These are phyloP conservation scores for Aristolochia californica DNA, from an alignment of 164 flowering plant genomes.

Conservation along the genomic window DNA sequence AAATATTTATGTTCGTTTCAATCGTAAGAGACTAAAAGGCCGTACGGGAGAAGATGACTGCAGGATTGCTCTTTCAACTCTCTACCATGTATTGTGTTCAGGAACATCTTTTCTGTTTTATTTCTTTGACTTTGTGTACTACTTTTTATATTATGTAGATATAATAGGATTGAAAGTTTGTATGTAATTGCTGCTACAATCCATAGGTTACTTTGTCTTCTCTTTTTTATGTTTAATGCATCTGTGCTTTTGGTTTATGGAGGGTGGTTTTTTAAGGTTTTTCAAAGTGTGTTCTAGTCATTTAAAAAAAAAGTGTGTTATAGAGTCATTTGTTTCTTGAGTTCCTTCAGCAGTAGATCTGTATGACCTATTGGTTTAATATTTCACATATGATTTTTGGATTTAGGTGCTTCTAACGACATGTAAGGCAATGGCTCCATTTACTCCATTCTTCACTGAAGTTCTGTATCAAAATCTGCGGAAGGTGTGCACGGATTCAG, in stretches of 20 bases:
- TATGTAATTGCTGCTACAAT: too few relatives aligned
- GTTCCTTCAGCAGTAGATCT: too few relatives aligned
- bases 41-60: conserved; percentile 89
- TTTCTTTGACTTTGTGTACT: neutral
- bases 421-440: conserved; percentile 96
- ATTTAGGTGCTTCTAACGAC: conserved; percentile 76
- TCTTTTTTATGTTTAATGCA: too few relatives aligned
- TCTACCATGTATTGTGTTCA: conserved; percentile 54
- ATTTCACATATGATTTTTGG: neutral
- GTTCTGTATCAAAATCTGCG: conserved; percentile 82
- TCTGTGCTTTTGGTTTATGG: too few relatives aligned
- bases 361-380: neutral
- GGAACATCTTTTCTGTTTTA: neutral
- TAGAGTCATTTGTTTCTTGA: too few relatives aligned
- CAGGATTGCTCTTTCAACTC: conserved; percentile 71
- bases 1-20: conserved; percentile 88
- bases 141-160: too few relatives aligned
- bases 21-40: conserved; percentile 90
- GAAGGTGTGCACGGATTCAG: conserved; percentile 47
- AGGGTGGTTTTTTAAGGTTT: too few relatives aligned
- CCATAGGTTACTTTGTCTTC: too few relatives aligned
- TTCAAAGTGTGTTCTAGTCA: neutral
- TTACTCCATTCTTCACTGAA: conserved; percentile 97
- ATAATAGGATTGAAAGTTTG: too few relatives aligned
- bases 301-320: neutral